phyloP scores from a whole-genome alignment of 805 yeast species.

The Saturnispora dispora region DNA sequence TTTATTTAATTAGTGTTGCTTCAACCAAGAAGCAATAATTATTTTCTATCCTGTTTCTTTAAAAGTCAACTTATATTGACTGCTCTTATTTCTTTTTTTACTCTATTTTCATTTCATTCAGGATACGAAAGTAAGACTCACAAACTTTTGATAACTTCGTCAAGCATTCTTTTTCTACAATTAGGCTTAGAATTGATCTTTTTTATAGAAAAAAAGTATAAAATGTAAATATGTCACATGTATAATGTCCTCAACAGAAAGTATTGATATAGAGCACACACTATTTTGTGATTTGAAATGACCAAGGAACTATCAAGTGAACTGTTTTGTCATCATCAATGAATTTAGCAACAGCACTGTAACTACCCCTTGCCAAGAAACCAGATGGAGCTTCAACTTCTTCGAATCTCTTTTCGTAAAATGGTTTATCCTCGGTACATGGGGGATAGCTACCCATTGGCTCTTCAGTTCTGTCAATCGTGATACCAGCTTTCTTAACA shows the following conservation, averaged over 20 bases:
- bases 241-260: background rate
- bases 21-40: background rate
- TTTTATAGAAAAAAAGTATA: background rate
- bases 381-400: constrained; percentile 91
- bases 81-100: no score
- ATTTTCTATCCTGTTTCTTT: background rate
- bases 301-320: constrained; percentile 76
- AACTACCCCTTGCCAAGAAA: constrained; percentile 76
- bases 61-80: no score
- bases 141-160: no score
- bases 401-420: constrained; percentile 57
- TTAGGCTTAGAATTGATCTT: background rate
- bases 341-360: constrained; percentile 72
- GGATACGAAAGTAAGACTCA: no score
- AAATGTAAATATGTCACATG: background rate
- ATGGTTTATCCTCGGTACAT: constrained; percentile 71
- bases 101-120: no score
- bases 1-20: background rate
- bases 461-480: constrained; percentile 79
- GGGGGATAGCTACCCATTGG: constrained; percentile 91
- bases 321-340: constrained; percentile 75
- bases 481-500: constrained; percentile 78
- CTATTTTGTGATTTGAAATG: constrained; percentile 64
- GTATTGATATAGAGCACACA: background rate
- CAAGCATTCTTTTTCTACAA: background rate